A percentile compares a stretch with the other conserved stretches of the same genome.
Conservation (phyloP, 352 stramenopile genomes). For the Phytophthora nicotianae region DNA sequence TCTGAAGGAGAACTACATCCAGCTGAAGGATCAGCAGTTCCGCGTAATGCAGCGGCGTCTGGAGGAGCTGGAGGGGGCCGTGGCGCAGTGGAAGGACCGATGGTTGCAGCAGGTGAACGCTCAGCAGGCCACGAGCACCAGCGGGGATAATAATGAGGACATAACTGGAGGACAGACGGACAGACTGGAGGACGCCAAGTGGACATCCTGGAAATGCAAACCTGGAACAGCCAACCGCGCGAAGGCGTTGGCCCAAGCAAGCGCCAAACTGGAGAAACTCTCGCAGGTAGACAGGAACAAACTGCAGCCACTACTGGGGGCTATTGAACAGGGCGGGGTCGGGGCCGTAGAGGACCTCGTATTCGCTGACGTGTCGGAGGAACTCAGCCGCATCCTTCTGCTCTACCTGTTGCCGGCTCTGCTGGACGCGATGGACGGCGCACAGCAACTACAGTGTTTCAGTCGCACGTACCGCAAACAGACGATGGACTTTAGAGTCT, state of each 20-base stretch:
- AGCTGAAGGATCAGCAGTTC: conserved; percentile 78
- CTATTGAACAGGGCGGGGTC: conserved; percentile 25
- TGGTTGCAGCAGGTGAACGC: conserved; percentile 60
- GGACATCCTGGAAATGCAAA: conserved; percentile 48
- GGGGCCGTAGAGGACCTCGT: conserved; percentile 33
- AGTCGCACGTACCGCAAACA: conserved; percentile 64
- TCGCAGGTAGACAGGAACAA: conserved; percentile 53
- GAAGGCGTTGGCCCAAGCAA: conserved; percentile 44
- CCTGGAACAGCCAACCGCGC: conserved; percentile 5
- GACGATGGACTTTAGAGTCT: conserved; percentile 68
- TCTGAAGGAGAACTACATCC: conserved; percentile 79
- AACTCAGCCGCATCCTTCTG: conserved; percentile 61
- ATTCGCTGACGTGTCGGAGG: conserved; percentile 58
- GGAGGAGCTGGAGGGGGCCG: conserved; percentile 59
- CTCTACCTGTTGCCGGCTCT: conserved; percentile 61
- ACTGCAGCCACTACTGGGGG: conserved; percentile 48
- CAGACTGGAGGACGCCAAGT: conserved; percentile 25
- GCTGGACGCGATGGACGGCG: conserved; percentile 34
- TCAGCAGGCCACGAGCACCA: conserved; percentile 17
- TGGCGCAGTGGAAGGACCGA: conserved; percentile 71
- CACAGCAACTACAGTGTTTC: conserved; percentile 49
- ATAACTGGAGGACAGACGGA: conserved; percentile 1
- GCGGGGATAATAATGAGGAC: conserved; percentile 2
- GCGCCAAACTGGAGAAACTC: conserved; percentile 53
- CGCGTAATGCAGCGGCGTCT: conserved; percentile 74